These are phyloP conservation scores for Syncephalastrum sp. DNA, from an alignment of 371 early-diverging fungal species.

Conservation along the genomic window DNA sequence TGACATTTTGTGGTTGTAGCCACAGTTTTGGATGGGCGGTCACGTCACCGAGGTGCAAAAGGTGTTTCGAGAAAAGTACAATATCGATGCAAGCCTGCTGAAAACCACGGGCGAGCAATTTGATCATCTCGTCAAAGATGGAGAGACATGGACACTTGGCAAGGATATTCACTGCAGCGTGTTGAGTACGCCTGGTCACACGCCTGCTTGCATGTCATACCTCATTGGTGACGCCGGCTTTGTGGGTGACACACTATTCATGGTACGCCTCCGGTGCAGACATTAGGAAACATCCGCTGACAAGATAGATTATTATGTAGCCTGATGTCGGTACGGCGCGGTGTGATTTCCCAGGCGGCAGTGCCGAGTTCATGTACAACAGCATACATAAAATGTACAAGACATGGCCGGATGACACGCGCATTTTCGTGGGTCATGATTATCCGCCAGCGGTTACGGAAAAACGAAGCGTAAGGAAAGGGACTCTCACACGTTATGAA, in stretches of 20 bases:
- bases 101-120: conserved; percentile 35
- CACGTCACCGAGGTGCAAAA: conserved; percentile 38
- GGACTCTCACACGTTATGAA: not conserved
- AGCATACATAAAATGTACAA: conserved; percentile 45
- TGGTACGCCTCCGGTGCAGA: conserved; percentile 26
- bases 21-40: conserved; percentile 40
- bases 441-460: conserved; percentile 26
- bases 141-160: conserved; percentile 36
- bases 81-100: conserved; percentile 21
- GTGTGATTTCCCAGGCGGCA: conserved; percentile 53
- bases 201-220: conserved; percentile 47
- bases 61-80: conserved; percentile 40
- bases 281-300: conserved; percentile 1
- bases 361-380: conserved; percentile 36
- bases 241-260: conserved; percentile 49
- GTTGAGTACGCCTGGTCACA: conserved; percentile 44
- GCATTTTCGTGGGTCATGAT: conserved; percentile 49
- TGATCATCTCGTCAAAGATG: conserved; percentile 26
- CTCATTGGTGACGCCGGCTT: conserved; percentile 49
- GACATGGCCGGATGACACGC: conserved; percentile 42
- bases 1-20: conserved; percentile 17
- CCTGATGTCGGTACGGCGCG: conserved; percentile 52
- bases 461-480: not conserved
- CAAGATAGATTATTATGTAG: conserved; percentile 15
- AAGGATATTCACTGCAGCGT: conserved; percentile 38